Base-by-base conservation (phyloP, 1,284 basidiomycete species). In the Puccinia coronata region DNA sequence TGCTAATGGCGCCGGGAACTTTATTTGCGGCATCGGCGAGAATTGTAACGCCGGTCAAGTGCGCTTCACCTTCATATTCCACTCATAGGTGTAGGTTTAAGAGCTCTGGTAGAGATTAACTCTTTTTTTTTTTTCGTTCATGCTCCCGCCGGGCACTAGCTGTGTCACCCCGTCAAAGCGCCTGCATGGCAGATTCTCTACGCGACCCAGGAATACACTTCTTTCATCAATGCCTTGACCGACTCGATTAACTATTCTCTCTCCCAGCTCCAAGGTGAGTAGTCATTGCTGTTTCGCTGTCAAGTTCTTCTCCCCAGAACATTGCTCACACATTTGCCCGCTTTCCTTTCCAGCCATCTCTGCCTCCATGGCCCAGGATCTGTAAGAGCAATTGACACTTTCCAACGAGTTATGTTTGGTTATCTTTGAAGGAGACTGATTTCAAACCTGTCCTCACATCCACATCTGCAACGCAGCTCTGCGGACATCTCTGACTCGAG, bases 131-230 rank as follows among this genome's bases (percentile, higher is more conserved):
- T 18, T 11, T n/a, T n/a, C n/a, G n/a, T n/a, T n/a, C n/a, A n/a
- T n/a, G n/a, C n/a, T n/a, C n/a, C n/a, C n/a, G 0, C 25, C 41
- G 51, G 28, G 2, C 23, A 34, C 34, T 43, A 81, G 59, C 47
- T 72, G n/a, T 72, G 53, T 39, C 69, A 63, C 72, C 78, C 78
- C 16, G 47, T 80, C 55, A 57, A 72, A 80, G 69, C 67, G 23
- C 78, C 78, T 25, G 69, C 69, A 47, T 80, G 78, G 78, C 78
- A 80, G 39, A 31, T 80, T 9, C 65, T 80, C 6, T 71, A 71
- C 25, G 65, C 78, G n/a, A 57, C 43, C 28, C 78, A 80, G 59
- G 78, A 80, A 51, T 80, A 71, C 41, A 80, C 53, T 34, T 20
- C 47, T 31, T 80, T 80, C 57, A 72, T 72, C 16, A 80, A 80